Base-by-base conservation (phyloP, 2,329 filamentous ascomycete genomes). In the Colletotrichum lindemuthianum region DNA sequence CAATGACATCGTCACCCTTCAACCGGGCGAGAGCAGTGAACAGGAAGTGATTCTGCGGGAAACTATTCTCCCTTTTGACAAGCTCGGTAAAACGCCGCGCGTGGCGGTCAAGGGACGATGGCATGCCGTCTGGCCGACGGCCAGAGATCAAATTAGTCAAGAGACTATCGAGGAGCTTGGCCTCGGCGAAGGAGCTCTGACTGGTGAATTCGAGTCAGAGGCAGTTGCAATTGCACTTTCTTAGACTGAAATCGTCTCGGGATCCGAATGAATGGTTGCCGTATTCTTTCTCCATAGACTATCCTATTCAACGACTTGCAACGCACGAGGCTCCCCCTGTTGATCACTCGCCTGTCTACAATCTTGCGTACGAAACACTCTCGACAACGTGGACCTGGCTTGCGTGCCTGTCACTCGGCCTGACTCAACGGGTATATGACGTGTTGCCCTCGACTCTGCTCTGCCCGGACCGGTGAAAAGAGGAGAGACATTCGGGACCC, bases 1-100 rank as follows among this genome's bases (percentile, higher is more conserved):
- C 11, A 78, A 81, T 2, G 73, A 73, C 3, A 72, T 81, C 36
- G 67, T 82, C 65, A 77, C 76, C 37, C 74, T 83, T 41, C 73
- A 69, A 33, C 72, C 79, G 7, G 78, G 79, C 1, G 72, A 74
- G 65, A 77, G 72, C 34, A 68, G 67, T 15, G 71, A 72, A 63
- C 73, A 74, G 34, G 75, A 78, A 50, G 61, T 81, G 9, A 70
- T 76, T 16, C 70, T 83, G n/a, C 74, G 72, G 39, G 77, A 75
- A 24, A 73, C 74, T 3, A 67, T 77, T 3, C 72, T 81, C 12
- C 73, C 77, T 2, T 60, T 75, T 36, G 74, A 75, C 11, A 69
- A 71, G 58, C 71, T 81, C 37, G 72, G 71, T 2, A 59, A 67
- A 32, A 77, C 70, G 59, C 72, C 73, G 7, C 75, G 65, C 16